Evolutionary conservation across 2,329 filamentous ascomycete genomes (phyloP), one percentile per base, ranked within the genome.

Genomic region (Exophiala calicioides): DNA sequence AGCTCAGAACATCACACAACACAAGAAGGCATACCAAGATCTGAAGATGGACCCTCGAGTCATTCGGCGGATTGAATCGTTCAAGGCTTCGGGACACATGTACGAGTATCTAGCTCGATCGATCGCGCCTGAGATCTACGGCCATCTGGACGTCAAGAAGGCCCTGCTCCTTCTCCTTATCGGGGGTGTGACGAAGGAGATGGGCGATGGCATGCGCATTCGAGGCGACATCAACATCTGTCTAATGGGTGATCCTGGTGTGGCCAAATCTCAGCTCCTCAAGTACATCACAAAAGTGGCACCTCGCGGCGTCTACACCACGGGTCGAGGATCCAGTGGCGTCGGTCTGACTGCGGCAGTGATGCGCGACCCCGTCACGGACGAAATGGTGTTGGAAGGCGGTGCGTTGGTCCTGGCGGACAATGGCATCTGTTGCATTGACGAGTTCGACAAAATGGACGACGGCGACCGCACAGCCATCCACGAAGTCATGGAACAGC

Each of bases 251-350:
- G 93, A 98, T 64, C 93, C 93, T 65, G 93, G 93, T 88, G 93
- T 98, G 65, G 93, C 93, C 73, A 98, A 98, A 74, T 98, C 93
- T 27, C 93, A 98, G 74, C 75, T 98, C 58, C 79, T 98, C 58
- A 97, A 96, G 72, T 98, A 98, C 68, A 97, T 98, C 65, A 89
- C 90, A 57, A 97, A 98, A 73, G 93, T 98, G 21, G 91, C 93
- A 1, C 93, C 93, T 52, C 88, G 93, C 54, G 90, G 90, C 58
- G 84, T 90, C 39, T 90, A 90, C 68, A 90, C 86, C 2, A 89
- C 85, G 50, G 86, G 86, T 61, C 86, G 88, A 64, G 86, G 86
- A 60, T 88, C 85, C 50, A 90, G 85, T 52, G 86, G 86, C 35
- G 86, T 90, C 23, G 86, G 86, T 79, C 76, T 90, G 39, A 90